Conservation (phyloP, 768 basidiomycete genomes). For the Mycena indigotica region DNA sequence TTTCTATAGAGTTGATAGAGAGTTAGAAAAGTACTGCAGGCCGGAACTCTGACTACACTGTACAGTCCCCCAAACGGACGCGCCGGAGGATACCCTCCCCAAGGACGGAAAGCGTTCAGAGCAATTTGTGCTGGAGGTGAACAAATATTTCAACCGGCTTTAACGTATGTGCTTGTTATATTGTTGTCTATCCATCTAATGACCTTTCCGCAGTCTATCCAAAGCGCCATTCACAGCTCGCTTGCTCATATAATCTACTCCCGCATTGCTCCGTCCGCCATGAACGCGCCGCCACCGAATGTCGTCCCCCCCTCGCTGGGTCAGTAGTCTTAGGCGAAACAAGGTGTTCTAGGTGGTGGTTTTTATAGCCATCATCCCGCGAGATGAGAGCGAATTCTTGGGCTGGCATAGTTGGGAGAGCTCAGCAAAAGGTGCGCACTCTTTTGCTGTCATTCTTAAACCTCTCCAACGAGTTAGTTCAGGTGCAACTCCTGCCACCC, state of each 20-base stretch:
- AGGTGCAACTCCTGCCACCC: too few species aligned
- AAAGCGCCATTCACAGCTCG: constrained; percentile 73
- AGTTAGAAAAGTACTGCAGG: too few species aligned
- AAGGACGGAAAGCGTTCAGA: constrained; percentile 84
- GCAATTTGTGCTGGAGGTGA: constrained; percentile 82
- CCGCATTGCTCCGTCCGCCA: constrained; percentile 83
- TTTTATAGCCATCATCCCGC: too few species aligned
- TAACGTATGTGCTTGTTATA: constrained; percentile 71
- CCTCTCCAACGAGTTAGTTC: too few species aligned
- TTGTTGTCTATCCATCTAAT: constrained; percentile 2
- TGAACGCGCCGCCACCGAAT: constrained; percentile 72
- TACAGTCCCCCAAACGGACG: constrained; percentile 84
- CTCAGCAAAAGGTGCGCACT: too few species aligned
- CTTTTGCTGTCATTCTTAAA: too few species aligned
- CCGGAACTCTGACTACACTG: too few species aligned
- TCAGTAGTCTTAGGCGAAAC: too few species aligned
- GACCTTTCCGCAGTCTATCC: constrained; percentile 59
- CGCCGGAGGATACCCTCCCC: constrained; percentile 64
- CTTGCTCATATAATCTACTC: constrained; percentile 81
- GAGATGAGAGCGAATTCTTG: too few species aligned
- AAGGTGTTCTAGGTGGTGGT: too few species aligned
- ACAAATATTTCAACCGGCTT: constrained; percentile 82
- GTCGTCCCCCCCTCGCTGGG: constrained; percentile 80
- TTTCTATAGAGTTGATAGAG: too few species aligned
- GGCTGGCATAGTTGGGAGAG: too few species aligned